Percentiles rank a stretch among this genome's conserved stretches.
These are phyloP conservation scores for Lentinula sp. DNA, from an alignment of 768 basidiomycete genomes.

Conservation along the genomic window DNA sequence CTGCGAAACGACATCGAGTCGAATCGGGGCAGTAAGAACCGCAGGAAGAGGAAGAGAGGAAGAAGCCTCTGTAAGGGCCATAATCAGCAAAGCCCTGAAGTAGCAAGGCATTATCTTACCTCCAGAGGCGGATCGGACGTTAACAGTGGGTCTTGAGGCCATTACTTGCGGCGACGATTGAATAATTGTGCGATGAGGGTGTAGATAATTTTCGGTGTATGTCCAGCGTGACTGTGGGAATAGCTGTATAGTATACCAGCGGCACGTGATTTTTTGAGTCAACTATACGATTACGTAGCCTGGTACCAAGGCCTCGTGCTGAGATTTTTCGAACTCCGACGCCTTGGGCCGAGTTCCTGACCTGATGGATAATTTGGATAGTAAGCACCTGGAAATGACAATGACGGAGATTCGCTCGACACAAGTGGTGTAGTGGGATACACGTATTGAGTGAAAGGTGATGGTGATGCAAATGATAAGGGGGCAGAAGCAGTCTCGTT, in stretches of 20 bases:
- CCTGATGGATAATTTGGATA: too few relatives aligned
- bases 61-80: constrained; percentile 57
- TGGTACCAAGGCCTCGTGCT: too few relatives aligned
- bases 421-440: too few relatives aligned
- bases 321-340: too few relatives aligned
- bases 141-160: constrained; percentile 92
- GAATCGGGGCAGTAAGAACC: constrained; percentile 96
- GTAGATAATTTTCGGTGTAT: neutral
- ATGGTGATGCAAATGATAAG: too few relatives aligned
- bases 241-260: neutral
- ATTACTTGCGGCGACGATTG: constrained; percentile 31
- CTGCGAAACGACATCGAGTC: constrained; percentile 96
- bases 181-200: neutral
- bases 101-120: constrained; percentile 34
- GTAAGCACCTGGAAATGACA: too few relatives aligned
- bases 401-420: too few relatives aligned
- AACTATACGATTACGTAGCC: too few relatives aligned
- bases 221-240: neutral
- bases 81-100: neutral
- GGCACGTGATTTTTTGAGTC: too few relatives aligned
- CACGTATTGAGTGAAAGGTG: too few relatives aligned
- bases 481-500: neutral
- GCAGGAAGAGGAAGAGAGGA: constrained; percentile 89
- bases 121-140: constrained; percentile 71
- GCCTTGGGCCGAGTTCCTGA: too few relatives aligned